Evolutionary conservation across 2,329 filamentous ascomycete genomes (phyloP).

Genomic region (Cladosporium sp.): DNA sequence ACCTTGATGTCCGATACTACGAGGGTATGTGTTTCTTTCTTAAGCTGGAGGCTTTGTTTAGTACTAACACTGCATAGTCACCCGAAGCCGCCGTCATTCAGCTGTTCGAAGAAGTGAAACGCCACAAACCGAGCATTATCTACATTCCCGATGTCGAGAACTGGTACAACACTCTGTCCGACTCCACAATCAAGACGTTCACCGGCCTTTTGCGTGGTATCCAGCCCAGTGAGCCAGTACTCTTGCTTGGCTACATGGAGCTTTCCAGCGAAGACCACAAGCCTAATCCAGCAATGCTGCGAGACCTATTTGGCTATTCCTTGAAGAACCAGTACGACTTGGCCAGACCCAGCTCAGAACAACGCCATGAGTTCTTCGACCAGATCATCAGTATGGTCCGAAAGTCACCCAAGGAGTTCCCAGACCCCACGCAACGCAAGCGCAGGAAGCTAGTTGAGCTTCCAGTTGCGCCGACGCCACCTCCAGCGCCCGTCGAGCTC

Average conservation of each 20-base stretch:
- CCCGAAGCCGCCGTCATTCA: slow-evolving; percentile 87
- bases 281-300: slow-evolving; percentile 64
- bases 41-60: no score
- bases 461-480: slow-evolving; percentile 67
- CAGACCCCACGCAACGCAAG: slow-evolving; percentile 82
- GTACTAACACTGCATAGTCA: slow-evolving; percentile 47
- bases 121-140: slow-evolving; percentile 93
- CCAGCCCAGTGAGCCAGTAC: slow-evolving; percentile 84
- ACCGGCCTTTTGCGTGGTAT: slow-evolving; percentile 78
- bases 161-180: slow-evolving; percentile 76
- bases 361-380: slow-evolving; percentile 78
- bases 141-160: slow-evolving; percentile 88
- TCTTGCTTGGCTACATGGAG: slow-evolving; percentile 85
- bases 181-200: slow-evolving; percentile 73
- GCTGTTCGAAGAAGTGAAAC: slow-evolving; percentile 86
- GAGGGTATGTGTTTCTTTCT: slow-evolving; percentile 54
- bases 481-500: slow-evolving; percentile 58
- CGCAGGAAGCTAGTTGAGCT: slow-evolving; percentile 79
- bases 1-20: slow-evolving; percentile 82
- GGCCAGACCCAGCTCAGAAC: slow-evolving; percentile 60
- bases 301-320: slow-evolving; percentile 83
- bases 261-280: slow-evolving; percentile 53
- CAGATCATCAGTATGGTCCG: slow-evolving; percentile 74
- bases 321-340: slow-evolving; percentile 75
- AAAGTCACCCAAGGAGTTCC: slow-evolving; percentile 81